Conservation (phyloP, 768 basidiomycete genomes). For the Calvatia gigantea region DNA sequence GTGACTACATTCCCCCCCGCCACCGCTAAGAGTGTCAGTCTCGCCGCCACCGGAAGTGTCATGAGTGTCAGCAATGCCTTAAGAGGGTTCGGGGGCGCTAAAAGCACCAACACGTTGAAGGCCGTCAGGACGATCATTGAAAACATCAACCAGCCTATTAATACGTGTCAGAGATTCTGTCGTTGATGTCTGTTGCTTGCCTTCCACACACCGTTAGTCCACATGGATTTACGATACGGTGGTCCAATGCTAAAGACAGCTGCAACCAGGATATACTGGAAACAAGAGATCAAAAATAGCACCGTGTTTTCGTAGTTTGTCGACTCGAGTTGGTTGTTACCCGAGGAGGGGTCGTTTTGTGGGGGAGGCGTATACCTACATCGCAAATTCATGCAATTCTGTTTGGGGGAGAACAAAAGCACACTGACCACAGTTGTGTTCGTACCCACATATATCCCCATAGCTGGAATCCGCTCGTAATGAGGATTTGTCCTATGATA, state of each 20-base stretch:
- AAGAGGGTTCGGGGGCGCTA: slow-evolving; percentile 62
- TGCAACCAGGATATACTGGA: slow-evolving; percentile 97
- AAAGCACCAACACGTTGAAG: slow-evolving; percentile 76
- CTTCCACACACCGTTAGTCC: slow-evolving; percentile 76
- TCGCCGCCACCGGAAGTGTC: slow-evolving; percentile 64
- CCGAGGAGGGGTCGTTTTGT: slow-evolving; percentile 39
- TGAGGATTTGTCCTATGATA: slow-evolving; percentile 87
- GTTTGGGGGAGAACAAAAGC: neutral
- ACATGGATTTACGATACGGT: slow-evolving; percentile 92
- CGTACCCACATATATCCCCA: slow-evolving; percentile 92
- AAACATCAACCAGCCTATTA: slow-evolving; percentile 74
- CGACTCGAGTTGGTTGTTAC: slow-evolving; percentile 73
- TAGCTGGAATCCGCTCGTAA: slow-evolving; percentile 79
- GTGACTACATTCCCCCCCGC: slow-evolving; percentile 66
- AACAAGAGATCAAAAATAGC: slow-evolving; percentile 91
- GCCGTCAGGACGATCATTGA: slow-evolving; percentile 64
- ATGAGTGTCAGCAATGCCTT: slow-evolving; percentile 71
- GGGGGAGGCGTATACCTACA: slow-evolving; percentile 78
- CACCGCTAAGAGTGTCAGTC: slow-evolving; percentile 63
- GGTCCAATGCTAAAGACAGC: slow-evolving; percentile 98
- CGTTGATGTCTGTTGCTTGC: slow-evolving; percentile 6
- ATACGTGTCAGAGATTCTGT: slow-evolving; percentile 5
- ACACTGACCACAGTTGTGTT: slow-evolving; percentile 70
- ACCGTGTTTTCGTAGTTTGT: slow-evolving; percentile 90
- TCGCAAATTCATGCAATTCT: neutral